Conservation (phyloP, 495 filamentous ascomycete genomes). For the Penicillium bialowiezense region DNA sequence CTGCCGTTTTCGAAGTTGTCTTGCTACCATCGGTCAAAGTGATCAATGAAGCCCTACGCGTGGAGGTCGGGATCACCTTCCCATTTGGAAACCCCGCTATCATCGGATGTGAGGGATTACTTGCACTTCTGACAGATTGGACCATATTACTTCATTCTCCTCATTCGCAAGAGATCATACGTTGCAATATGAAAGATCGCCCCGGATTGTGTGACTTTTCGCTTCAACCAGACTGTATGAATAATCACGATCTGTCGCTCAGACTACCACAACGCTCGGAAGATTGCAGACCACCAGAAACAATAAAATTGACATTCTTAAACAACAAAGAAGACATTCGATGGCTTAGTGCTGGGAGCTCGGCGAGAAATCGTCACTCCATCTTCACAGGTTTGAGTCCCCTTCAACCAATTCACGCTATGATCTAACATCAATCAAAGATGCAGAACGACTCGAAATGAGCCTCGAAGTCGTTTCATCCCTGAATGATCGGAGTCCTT, state of each 20-base stretch:
- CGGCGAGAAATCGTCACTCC: conserved; percentile 16
- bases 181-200: background rate
- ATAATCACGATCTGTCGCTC: background rate
- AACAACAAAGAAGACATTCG: conserved; percentile 36
- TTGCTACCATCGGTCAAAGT: too few relatives aligned
- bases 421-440: conserved; percentile 2
- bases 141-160: too few relatives aligned
- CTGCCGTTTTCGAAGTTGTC: too few relatives aligned
- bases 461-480: conserved; percentile 8
- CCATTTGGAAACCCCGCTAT: background rate
- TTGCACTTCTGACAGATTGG: too few relatives aligned
- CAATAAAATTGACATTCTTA: conserved; percentile 12
- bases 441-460: conserved; percentile 17
- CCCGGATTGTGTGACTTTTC: background rate
- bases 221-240: background rate
- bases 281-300: background rate
- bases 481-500: background rate
- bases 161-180: background rate
- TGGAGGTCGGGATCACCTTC: background rate
- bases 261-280: background rate
- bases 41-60: background rate
- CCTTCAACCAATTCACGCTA: background rate
- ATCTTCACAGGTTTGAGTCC: conserved; percentile 14
- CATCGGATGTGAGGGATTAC: background rate
- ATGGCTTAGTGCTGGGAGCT: conserved; percentile 13